Evolutionary conservation across 2,329 filamentous ascomycete species (phyloP), one percentile per base, ranked within the genome.

Genomic region (Immersiporthe knoxdaviesiana): DNA sequence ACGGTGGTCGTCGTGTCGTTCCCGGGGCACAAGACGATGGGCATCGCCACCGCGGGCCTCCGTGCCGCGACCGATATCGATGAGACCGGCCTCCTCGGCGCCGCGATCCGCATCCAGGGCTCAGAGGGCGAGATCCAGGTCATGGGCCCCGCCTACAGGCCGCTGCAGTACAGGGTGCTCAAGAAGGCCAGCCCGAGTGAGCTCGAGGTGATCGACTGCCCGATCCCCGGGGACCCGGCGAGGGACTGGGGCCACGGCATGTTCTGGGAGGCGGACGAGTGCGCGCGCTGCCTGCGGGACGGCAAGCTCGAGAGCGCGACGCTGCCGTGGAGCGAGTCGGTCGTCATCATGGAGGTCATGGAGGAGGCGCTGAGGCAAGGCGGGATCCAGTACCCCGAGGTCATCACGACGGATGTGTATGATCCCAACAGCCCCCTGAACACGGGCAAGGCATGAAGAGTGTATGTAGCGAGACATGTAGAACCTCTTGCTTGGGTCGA

Each of bases 121-220:
- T 88, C 90, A 44, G 85, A 88, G 72, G 93, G 93, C 71, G 93
- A 97, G 82, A 92, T 97, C 74, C 92, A 95, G 76, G 90, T 97
- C 72, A 87, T 86, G 74, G 89, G 89, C 41, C 90, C 90, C 1
- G 88, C 92, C 0, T 97, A 84, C 83, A 85, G 88, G 21, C 93
- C 93, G 2, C 83, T 84, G 30, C 83, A 85, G 73, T 93, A 90
- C 78, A 86, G 83, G 66, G 79, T 94, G 65, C 85, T 94, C 73
- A 85, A 83, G 74, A 81, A 81, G 72, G 84, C 83, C 50, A 78
- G 78, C 62, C 83, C 80, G 37, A 83, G 82, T 63, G 80, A 82
- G 56, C 77, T 83, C 37, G 84, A 87, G 74, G 78, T 83, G 16
- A 81, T 88, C 64, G 82, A 86, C 73, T 86, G 82, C 75, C 84